These are phyloP conservation scores for Fraxinus albicans DNA, from an alignment of 305 asterid genomes.

Conservation along the genomic window DNA sequence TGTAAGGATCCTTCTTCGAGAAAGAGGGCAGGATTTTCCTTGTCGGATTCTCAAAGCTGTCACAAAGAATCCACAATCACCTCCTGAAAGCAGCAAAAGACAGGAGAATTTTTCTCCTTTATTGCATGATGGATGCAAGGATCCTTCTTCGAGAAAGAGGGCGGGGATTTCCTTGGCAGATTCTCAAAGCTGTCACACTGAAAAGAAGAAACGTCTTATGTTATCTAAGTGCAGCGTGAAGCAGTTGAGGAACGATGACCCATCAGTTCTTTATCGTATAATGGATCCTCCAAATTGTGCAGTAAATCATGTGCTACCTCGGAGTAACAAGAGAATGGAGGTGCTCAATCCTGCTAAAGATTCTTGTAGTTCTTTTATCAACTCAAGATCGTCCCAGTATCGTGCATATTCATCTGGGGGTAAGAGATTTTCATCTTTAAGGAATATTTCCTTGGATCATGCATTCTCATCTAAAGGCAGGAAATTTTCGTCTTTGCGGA, in stretches of 20 bases:
- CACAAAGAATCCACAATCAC: background rate
- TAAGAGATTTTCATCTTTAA: constrained; percentile 36
- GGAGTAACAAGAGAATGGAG: constrained; percentile 30
- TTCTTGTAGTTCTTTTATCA: constrained; percentile 28
- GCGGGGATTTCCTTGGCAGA: constrained; percentile 29
- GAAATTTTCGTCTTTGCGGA: constrained; percentile 54
- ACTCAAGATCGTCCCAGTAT: constrained; percentile 30
- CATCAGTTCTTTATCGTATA: constrained; percentile 19
- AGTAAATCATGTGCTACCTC: constrained; percentile 29
- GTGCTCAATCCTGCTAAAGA: constrained; percentile 16
- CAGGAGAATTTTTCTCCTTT: constrained; percentile 30
- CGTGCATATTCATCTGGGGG: constrained; percentile 30
- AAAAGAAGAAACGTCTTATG: constrained; percentile 31
- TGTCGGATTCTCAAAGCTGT: constrained; percentile 24
- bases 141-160: constrained; percentile 40
- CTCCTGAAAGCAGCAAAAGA: constrained; percentile 28
- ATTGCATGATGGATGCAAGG: constrained; percentile 28
- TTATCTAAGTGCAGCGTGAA: constrained; percentile 34
- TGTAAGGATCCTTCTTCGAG: constrained; percentile 30
- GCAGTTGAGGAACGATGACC: constrained; percentile 32
- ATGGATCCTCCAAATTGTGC: constrained; percentile 23
- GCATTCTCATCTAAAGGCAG: constrained; percentile 37
- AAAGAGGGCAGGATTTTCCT: constrained; percentile 39
- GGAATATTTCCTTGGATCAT: constrained; percentile 34
- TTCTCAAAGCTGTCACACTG: constrained; percentile 21